A percentile compares a stretch with the other conserved stretches of the same genome.
Evolutionary conservation across 176 grass and related monocot species (phyloP).

Genomic region (Luzula sylvatica): DNA sequence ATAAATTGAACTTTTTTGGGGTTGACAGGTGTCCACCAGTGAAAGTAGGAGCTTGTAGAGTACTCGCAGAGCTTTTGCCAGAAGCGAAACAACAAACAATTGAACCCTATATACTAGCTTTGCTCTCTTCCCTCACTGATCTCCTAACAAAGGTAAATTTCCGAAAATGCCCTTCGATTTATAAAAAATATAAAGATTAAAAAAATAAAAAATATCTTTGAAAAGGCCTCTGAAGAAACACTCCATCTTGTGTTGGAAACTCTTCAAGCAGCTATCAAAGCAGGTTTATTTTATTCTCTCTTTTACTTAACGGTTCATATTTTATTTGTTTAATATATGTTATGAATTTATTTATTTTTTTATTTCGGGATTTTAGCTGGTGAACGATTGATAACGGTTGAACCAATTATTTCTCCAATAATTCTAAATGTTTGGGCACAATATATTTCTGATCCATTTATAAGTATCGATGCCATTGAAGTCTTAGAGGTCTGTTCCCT

Average conservation of each 20-base stretch:
- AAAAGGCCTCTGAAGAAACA: slow-evolving; percentile 86
- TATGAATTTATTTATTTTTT: background rate
- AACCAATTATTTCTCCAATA: slow-evolving; percentile 72
- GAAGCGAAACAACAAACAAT: slow-evolving; percentile 40
- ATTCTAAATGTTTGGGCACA: slow-evolving; percentile 79
- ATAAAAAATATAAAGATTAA: slow-evolving; percentile 3
- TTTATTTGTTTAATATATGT: slow-evolving; percentile 20
- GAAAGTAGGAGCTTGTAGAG: slow-evolving; percentile 93
- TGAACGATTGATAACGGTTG: slow-evolving; percentile 57
- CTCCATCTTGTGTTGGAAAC: slow-evolving; percentile 97
- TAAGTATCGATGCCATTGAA: slow-evolving; percentile 79
- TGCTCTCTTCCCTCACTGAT: slow-evolving; percentile 70
- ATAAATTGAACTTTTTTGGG: slow-evolving; percentile 11
- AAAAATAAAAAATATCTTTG: slow-evolving; percentile 15
- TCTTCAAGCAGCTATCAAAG: slow-evolving; percentile 64
- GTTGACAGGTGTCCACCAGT: slow-evolving; percentile 66
- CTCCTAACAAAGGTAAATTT: slow-evolving; percentile 79
- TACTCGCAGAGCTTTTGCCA: slow-evolving; percentile 54
- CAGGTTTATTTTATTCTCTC: slow-evolving; percentile 33
- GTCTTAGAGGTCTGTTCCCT: slow-evolving; percentile 64
- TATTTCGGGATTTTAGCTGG: slow-evolving; percentile 33
- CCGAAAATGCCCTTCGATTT: slow-evolving; percentile 10
- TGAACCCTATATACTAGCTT: slow-evolving; percentile 51
- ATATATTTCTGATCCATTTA: slow-evolving; percentile 86
- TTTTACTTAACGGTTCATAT: background rate